phyloP scores from a whole-genome alignment of 495 filamentous ascomycete genomes.

The Aspergillus sparsus region DNA sequence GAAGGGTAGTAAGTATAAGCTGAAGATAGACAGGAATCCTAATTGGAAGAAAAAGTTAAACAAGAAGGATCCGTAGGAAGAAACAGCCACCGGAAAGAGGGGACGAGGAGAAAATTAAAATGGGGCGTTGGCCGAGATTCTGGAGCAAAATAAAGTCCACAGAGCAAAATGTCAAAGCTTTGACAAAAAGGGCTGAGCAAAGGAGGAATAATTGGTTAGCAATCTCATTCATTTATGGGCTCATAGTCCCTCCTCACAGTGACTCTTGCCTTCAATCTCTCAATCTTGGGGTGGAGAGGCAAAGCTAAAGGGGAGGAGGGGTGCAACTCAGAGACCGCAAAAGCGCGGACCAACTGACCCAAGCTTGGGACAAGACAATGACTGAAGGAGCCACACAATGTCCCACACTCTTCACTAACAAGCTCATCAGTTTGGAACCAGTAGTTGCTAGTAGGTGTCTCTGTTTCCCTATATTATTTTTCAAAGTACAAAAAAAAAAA shows the following conservation, averaged over 20 bases:
- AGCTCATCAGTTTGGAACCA: constrained; percentile 23
- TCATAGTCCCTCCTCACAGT: constrained; percentile 5
- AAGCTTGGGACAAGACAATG: constrained; percentile 13
- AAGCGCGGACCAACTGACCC: constrained; percentile 27
- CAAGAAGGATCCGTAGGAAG: neutral
- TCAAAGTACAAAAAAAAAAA: neutral
- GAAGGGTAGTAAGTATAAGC: neutral
- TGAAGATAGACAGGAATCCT: neutral
- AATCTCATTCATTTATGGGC: neutral
- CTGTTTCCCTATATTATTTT: constrained; percentile 3
- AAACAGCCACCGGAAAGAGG: neutral
- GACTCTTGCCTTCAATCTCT: neutral
- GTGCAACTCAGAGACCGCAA: constrained; percentile 17
- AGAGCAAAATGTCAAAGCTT: neutral
- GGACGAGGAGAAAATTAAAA: constrained; percentile 1
- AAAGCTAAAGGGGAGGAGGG: constrained; percentile 5
- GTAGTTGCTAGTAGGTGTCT: too few species aligned
- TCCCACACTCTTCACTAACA: constrained; percentile 30
- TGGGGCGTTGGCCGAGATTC: neutral
- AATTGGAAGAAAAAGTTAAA: neutral
- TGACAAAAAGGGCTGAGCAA: neutral
- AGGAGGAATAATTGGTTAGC: constrained; percentile 1
- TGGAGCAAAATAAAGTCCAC: constrained; percentile 6
- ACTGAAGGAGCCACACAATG: constrained; percentile 9
- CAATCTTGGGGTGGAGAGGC: constrained; percentile 12